Evolutionary conservation across 2,329 filamentous ascomycete species (phyloP), one percentile per base, ranked within the genome.

Genomic region (Aplosporella prunicola): DNA sequence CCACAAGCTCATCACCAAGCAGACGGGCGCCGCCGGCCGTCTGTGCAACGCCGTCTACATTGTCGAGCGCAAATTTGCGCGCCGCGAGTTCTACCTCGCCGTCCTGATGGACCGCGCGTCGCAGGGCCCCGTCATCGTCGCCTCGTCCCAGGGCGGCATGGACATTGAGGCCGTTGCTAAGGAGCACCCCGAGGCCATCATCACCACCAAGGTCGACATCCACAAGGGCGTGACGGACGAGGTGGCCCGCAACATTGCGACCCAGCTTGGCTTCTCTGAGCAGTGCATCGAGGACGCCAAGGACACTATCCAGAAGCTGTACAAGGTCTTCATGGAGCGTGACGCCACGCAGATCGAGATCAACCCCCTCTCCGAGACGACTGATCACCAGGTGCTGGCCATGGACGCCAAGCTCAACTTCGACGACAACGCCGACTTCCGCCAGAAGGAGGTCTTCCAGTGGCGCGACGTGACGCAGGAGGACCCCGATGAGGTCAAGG

Each of bases 341-440:
- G 91, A 98, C 66, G 85, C 89, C 42, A 98, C 91, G 45, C 91
- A 98, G 72, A 96, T 98, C 58, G 91, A 98, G 72, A 98, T 98
- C 72, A 98, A 98, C 76, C 91, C 91, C 45, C 78, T 98, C 32
- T 93, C 87, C 38, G 91, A 98, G 76, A 98, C 91, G 45, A 93
- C 84, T 37, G 91, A 98, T 68, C 89, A 96, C 76, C 76, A 94
- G 70, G 91, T 98, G 40, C 76, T 98, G 57, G 93, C 87, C 69
- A 98, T 98, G 91, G 91, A 98, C 63, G 91, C 91, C 66, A 98
- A 98, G 74, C 85, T 98, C 55, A 82, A 80, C 58, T 98, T 98
- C 62, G 91, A 98, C 63, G 91, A 98, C 75, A 98, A 98, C 63
- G 91, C 91, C 61, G 85, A 94, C 43, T 98, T 89, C 80, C 81